A percentile compares a stretch with the other conserved stretches of the same genome.
phyloP scores from a whole-genome alignment of 164 flowering plant genomes.

The Piper longum region DNA sequence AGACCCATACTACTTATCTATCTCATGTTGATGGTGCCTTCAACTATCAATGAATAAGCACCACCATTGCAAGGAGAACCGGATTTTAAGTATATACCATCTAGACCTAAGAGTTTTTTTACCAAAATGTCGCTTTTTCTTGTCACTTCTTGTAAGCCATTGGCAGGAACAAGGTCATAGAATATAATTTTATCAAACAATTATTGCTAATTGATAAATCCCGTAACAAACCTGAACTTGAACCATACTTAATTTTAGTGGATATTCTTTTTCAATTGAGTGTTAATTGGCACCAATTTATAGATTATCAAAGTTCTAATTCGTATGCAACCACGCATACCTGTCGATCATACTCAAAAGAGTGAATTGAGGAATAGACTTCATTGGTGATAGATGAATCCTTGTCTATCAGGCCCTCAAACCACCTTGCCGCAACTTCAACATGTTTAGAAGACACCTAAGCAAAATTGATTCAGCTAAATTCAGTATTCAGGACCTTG shows the following conservation, averaged over 20 bases:
- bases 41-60: not conserved
- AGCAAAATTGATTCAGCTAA: not conserved
- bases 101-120: too few species aligned
- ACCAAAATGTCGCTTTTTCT: too few species aligned
- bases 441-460: constrained; percentile 13
- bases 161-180: not conserved
- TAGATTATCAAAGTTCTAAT: not conserved
- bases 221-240: not conserved
- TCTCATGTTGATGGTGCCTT: not conserved
- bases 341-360: constrained; percentile 86
- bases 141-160: not conserved
- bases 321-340: constrained; percentile 10
- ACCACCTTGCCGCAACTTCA: constrained; percentile 57
- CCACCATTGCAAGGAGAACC: too few species aligned
- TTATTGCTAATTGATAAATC: not conserved
- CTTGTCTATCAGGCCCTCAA: constrained; percentile 53
- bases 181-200: not conserved
- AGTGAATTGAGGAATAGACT: constrained; percentile 51
- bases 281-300: not conserved
- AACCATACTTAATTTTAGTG: not conserved
- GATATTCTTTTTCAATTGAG: not conserved
- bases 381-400: constrained; percentile 58
- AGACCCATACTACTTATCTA: too few species aligned
- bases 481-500: not conserved
- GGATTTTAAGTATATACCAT: too few species aligned